Conservation (phyloP, 2,329 filamentous ascomycete genomes). For the Colletotrichum horii region DNA sequence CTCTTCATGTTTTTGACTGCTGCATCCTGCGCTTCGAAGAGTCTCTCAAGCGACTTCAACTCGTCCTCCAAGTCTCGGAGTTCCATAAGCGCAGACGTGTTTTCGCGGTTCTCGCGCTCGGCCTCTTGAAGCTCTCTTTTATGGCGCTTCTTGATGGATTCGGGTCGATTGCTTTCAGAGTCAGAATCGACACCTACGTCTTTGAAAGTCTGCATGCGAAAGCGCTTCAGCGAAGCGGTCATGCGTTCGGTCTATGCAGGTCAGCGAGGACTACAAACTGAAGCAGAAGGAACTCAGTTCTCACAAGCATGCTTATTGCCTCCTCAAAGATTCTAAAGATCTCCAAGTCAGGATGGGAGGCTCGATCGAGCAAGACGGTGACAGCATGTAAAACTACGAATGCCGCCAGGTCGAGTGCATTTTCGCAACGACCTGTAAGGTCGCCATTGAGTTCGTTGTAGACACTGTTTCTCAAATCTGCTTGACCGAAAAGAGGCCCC, state of each 20-base stretch:
- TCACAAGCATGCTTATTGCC: constrained; percentile 66
- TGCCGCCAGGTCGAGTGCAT: constrained; percentile 65
- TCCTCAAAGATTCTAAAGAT: constrained; percentile 71
- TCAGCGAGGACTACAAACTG: not conserved
- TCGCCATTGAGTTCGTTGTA: constrained; percentile 72
- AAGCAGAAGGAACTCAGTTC: not conserved
- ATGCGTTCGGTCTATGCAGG: constrained; percentile 61
- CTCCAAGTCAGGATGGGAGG: constrained; percentile 65
- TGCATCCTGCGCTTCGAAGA: constrained; percentile 62
- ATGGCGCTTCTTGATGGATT: constrained; percentile 48
- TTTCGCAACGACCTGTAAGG: constrained; percentile 65
- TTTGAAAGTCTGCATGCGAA: constrained; percentile 61
- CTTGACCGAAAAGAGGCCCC: constrained; percentile 62
- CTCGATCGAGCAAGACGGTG: constrained; percentile 64
- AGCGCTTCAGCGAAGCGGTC: constrained; percentile 66
- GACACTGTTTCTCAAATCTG: constrained; percentile 66
- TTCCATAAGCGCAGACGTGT: constrained; percentile 67
- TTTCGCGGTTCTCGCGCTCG: constrained; percentile 65
- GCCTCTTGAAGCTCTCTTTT: constrained; percentile 39
- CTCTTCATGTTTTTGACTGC: constrained; percentile 41
- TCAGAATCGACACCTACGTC: constrained; percentile 39
- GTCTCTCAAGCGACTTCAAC: constrained; percentile 57
- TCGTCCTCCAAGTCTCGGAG: constrained; percentile 70
- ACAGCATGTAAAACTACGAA: constrained; percentile 67
- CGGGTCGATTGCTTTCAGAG: constrained; percentile 42